Base-by-base conservation (phyloP, 176 grass and related monocot genomes). In the Oropetium thomaeum region DNA sequence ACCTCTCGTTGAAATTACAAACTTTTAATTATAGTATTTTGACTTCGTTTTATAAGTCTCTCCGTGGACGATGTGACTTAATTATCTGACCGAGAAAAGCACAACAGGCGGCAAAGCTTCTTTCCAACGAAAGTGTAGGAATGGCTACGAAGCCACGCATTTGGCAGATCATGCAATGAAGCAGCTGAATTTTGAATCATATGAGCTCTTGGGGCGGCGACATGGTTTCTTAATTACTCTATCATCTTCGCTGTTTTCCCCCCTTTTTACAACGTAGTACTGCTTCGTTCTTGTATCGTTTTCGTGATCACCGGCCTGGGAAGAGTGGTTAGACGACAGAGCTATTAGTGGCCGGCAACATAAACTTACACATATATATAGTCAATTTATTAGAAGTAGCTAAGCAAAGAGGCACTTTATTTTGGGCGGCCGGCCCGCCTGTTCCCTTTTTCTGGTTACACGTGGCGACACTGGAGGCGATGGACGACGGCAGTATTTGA, bases 111-210 rank as follows among this genome's bases (percentile, higher is more conserved):
- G 58, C 8, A 17, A 22, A 1, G 35, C 12, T 26, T 13, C 1
- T 32, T 69, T 32, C 43, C 43, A 49, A 10, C 38, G 3, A n/a
- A 49, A 5, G 69, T 19, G 30, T 38, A 37, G 19, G 20, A 49
- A 73, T 17, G 17, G 26, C 63, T 14, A 14, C 7, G 48, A 29
- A 44, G 26, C 19, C 39, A n/a, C 15, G 31, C 67, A 62, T 63
- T 81, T 81, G 78, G 78, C 57, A 62, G 54, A 38, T 12, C 1
- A 59, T 42, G 3, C 19, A 17, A 45, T 45, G 38, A 70, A 9
- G 38, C 41, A 38, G 15, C 4, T 15, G 78, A 42, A 65, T 52
- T 35, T 2, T 20, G 26, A 48, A 30, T 52, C 10, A 29, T 23
- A 23, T 23, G n/a, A n/a, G n/a, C n/a, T 12, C 9, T 29, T 72